These are phyloP conservation scores for Suillus paluster DNA, from an alignment of 768 basidiomycete species.

Conservation along the genomic window DNA sequence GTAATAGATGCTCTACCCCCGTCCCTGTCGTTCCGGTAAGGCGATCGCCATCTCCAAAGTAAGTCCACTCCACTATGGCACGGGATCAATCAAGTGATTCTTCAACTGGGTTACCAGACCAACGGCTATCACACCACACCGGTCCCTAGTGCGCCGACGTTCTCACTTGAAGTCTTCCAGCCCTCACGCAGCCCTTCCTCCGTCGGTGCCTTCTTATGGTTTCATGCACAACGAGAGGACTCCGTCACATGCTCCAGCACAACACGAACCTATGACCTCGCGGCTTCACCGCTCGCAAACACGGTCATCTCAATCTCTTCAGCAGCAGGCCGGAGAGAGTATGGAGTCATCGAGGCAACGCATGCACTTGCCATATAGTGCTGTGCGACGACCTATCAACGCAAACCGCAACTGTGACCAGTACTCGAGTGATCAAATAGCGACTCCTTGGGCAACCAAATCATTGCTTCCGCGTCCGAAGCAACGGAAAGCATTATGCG, in stretches of 20 bases:
- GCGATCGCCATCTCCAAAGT: constrained; percentile 6
- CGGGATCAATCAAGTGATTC: neutral
- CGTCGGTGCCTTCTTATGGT: neutral
- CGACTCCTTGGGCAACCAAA: neutral
- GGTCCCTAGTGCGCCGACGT: neutral
- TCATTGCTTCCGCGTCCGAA: neutral
- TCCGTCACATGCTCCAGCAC: neutral
- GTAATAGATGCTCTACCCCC: neutral
- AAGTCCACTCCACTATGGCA: neutral
- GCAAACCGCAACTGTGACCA: neutral
- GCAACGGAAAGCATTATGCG: constrained; percentile 3
- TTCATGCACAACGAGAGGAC: neutral
- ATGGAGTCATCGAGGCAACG: neutral
- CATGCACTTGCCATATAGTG: neutral
- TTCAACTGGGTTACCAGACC: neutral
- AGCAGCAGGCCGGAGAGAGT: neutral
- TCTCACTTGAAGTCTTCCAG: neutral
- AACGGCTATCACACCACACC: neutral
- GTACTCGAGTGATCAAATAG: neutral
- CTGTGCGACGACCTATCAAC: neutral
- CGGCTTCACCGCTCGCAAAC: neutral
- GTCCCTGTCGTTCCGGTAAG: neutral
- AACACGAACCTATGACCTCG: neutral
- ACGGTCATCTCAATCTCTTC: neutral
- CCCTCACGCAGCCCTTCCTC: no score